Conservation (phyloP, 306 rosid species). For the Mimosa bimucronata region DNA sequence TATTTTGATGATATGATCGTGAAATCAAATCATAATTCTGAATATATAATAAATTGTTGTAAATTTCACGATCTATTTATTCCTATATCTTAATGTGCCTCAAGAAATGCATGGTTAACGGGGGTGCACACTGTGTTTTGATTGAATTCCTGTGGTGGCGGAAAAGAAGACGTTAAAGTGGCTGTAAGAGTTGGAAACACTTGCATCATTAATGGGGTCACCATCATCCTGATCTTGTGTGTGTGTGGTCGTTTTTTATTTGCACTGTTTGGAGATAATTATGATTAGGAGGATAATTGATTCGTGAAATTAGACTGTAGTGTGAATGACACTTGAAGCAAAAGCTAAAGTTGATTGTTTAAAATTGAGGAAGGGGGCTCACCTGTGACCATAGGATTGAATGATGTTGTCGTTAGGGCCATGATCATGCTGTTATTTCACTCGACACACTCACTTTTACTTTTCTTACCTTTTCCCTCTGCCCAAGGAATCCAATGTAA, state of each 20-base stretch:
- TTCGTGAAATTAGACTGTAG: not conserved
- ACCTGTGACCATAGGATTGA: conserved; percentile 24
- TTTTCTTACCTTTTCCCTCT: conserved; percentile 30
- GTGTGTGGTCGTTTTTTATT: not conserved
- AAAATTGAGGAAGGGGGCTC: conserved; percentile 29
- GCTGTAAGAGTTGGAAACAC: conserved; percentile 13
- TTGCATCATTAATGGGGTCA: conserved; percentile 25
- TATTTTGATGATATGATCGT: not conserved
- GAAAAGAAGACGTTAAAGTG: not conserved
- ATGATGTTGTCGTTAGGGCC: conserved; percentile 58
- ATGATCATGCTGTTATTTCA: conserved; percentile 44
- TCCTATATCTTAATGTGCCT: not conserved
- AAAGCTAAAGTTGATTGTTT: conserved; percentile 45
- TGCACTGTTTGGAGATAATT: not conserved
- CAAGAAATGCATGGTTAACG: not conserved
- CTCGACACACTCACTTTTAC: conserved; percentile 47
- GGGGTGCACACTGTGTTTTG: not conserved
- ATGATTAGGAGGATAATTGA: not conserved
- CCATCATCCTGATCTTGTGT: not conserved
- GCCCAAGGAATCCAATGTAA: conserved; percentile 49
- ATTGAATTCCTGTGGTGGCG: not conserved
- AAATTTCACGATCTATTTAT: not conserved
- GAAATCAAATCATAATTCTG: not conserved
- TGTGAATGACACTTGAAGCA: not conserved
- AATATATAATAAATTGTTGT: not conserved